These are phyloP conservation scores for Rosa rugosa DNA, from an alignment of 306 rosid genomes.

Conservation along the genomic window DNA sequence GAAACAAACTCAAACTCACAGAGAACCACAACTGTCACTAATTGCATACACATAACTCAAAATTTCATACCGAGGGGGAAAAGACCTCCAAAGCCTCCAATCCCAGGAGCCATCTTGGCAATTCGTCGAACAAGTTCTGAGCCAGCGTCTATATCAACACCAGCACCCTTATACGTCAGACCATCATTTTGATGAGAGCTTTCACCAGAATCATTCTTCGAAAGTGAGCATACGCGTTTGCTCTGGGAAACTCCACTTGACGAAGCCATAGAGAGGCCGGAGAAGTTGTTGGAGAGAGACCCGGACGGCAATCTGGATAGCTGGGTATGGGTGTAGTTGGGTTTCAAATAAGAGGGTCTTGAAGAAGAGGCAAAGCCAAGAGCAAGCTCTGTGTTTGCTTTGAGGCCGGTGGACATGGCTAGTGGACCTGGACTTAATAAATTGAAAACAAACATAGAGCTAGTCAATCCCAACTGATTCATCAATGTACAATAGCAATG, in stretches of 20 bases:
- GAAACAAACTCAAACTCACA: slow-evolving; percentile 8
- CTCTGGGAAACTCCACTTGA: neutral
- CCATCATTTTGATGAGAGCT: slow-evolving; percentile 25
- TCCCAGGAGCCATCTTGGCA: slow-evolving; percentile 88
- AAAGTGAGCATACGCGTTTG: slow-evolving; percentile 19
- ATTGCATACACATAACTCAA: neutral
- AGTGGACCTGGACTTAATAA: neutral
- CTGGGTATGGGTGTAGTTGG: neutral
- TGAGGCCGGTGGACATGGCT: slow-evolving; percentile 25
- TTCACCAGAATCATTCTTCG: slow-evolving; percentile 20
- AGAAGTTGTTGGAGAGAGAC: slow-evolving; percentile 12
- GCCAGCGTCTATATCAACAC: slow-evolving; percentile 94
- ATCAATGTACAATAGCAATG: neutral
- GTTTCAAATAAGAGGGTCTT: neutral
- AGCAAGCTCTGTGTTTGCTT: slow-evolving; percentile 27
- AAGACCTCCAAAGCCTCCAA: slow-evolving; percentile 94
- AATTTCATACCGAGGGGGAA: slow-evolving; percentile 68
- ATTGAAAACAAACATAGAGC: neutral
- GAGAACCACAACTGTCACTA: neutral
- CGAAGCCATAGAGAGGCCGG: slow-evolving; percentile 12
- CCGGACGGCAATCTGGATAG: slow-evolving; percentile 1
- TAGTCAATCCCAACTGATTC: neutral
- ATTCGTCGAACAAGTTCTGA: slow-evolving; percentile 84
- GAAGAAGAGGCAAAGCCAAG: slow-evolving; percentile 3
- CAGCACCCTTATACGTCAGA: slow-evolving; percentile 80